Conservation (phyloP, 2,329 filamentous ascomycete species). For the Alternaria atra region DNA sequence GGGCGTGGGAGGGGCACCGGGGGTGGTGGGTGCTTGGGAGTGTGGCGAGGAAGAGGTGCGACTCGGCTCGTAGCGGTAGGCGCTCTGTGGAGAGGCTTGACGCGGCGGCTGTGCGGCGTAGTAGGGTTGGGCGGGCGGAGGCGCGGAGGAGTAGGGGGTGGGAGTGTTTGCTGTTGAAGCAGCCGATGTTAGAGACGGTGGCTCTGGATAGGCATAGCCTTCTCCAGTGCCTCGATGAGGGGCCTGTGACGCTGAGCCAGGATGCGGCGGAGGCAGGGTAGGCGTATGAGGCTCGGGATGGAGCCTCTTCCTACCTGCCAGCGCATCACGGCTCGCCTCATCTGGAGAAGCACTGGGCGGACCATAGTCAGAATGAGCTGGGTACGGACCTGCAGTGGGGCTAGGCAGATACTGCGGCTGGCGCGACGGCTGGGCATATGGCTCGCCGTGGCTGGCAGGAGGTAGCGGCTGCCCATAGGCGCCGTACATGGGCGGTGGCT, state of each 20-base stretch:
- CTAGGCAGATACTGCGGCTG: slow-evolving; percentile 57
- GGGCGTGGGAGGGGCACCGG: slow-evolving; percentile 40
- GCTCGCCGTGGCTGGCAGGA: slow-evolving; percentile 45
- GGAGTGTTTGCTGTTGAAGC: slow-evolving; percentile 56
- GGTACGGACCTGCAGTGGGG: slow-evolving; percentile 56
- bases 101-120: slow-evolving; percentile 51
- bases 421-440: slow-evolving; percentile 50
- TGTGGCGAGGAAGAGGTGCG: slow-evolving; percentile 56
- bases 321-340: slow-evolving; percentile 50
- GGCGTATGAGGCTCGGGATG: slow-evolving; percentile 61
- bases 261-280: slow-evolving; percentile 59
- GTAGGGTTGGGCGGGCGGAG: slow-evolving; percentile 52
- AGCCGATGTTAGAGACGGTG: slow-evolving; percentile 55
- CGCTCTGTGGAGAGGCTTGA: slow-evolving; percentile 54
- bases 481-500: slow-evolving; percentile 61
- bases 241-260: slow-evolving; percentile 54
- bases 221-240: slow-evolving; percentile 46
- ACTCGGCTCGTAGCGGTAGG: slow-evolving; percentile 54
- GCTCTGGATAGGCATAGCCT: slow-evolving; percentile 56
- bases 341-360: slow-evolving; percentile 48
- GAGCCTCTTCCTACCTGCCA: slow-evolving; percentile 57
- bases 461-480: slow-evolving; percentile 62
- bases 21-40: slow-evolving; percentile 50
- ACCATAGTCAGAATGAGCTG: slow-evolving; percentile 46
- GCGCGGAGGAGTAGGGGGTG: slow-evolving; percentile 51